Evolutionary conservation across 176 grass and related monocot species (phyloP).

Genomic region (Ampelocalamus luodianensis): DNA sequence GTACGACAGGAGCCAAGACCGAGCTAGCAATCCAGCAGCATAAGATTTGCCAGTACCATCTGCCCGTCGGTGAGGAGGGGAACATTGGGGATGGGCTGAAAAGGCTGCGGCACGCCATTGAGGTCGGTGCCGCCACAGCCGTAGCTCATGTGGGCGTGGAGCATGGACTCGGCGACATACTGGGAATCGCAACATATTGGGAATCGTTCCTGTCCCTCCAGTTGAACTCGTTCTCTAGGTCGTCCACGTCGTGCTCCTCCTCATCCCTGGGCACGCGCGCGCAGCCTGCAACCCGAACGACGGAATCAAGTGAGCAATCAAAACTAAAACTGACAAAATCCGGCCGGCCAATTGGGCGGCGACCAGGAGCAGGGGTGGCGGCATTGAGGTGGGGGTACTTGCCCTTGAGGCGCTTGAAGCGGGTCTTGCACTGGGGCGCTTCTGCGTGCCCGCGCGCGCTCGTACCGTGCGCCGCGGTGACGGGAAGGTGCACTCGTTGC

Average conservation of each 20-base stretch:
- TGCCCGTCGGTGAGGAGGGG: conserved; percentile 80
- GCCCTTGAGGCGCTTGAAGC: conserved; percentile 72
- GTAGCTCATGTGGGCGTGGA: conserved; percentile 72
- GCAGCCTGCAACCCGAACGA: conserved; percentile 48
- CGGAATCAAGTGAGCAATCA: background rate
- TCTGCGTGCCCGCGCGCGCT: conserved; percentile 71
- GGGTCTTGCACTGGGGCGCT: conserved; percentile 76
- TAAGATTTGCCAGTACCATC: conserved; percentile 46
- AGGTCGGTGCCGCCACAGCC: conserved; percentile 58
- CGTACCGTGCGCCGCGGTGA: conserved; percentile 71
- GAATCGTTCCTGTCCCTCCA: conserved; percentile 57
- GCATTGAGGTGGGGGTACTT: conserved; percentile 34
- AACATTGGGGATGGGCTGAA: conserved; percentile 65
- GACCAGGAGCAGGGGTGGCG: background rate
- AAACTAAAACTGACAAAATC: background rate
- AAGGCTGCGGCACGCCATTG: conserved; percentile 42
- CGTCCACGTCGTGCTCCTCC: conserved; percentile 77
- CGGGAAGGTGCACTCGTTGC: conserved; percentile 84
- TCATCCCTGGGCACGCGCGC: conserved; percentile 70
- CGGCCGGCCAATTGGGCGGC: background rate
- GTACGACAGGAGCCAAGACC: too few species aligned
- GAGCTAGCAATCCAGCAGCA: background rate
- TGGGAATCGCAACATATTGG: too few species aligned
- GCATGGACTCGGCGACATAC: conserved; percentile 65
- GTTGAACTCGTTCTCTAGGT: too few species aligned